phyloP scores from a whole-genome alignment of 75 land plant species.

The Chamaecyparis obtusa region DNA sequence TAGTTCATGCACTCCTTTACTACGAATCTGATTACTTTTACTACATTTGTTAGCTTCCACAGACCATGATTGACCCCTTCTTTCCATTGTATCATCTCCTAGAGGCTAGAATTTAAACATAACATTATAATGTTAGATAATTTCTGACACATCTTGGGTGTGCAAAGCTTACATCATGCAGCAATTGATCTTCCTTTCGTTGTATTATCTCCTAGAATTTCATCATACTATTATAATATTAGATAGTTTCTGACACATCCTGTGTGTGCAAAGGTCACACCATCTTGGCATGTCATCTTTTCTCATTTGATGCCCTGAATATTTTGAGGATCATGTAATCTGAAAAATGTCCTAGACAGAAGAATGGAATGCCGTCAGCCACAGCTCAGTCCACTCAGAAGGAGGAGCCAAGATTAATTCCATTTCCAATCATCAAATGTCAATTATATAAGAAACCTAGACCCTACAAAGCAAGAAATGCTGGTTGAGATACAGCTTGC shows the following conservation, averaged over 20 bases:
- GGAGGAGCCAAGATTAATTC: neutral
- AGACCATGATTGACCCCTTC: neutral
- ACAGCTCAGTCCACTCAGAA: neutral
- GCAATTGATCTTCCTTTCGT: neutral
- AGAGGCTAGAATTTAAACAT: neutral
- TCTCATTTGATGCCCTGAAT: neutral
- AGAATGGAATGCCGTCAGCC: neutral
- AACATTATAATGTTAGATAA: neutral
- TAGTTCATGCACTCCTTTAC: neutral
- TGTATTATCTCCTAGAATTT: neutral
- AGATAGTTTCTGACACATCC: neutral
- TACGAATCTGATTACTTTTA: neutral
- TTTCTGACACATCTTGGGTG: neutral
- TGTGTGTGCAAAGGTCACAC: neutral
- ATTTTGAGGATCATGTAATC: neutral
- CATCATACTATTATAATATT: neutral
- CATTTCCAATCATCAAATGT: neutral
- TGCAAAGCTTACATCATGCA: neutral
- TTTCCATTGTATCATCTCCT: neutral
- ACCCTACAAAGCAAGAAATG: neutral
- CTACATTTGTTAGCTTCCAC: neutral
- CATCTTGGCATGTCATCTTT: neutral
- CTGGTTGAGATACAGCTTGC: neutral
- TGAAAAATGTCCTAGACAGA: neutral
- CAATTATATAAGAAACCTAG: neutral